Base-by-base conservation (phyloP, 495 filamentous ascomycete species). In the Platismatia glauca region DNA sequence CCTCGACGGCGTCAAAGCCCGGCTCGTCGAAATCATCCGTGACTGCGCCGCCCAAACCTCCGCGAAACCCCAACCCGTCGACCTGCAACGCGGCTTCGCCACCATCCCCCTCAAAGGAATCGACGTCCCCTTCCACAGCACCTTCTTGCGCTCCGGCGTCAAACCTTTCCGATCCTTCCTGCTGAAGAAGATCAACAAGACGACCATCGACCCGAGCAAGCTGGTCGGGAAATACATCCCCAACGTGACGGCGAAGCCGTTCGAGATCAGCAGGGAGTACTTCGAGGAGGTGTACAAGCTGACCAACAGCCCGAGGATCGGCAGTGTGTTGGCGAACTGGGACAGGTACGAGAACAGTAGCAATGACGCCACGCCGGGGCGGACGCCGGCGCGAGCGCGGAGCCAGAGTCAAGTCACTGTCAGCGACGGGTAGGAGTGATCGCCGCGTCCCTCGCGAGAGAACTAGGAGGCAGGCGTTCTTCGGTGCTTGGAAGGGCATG, bases 131-230 rank as follows among this genome's bases (percentile, higher is more conserved):
- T 98, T 98, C 88, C 94, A 98, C 80, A 91, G 87, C 67, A 98
- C 95, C 48, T 98, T 97, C 83, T 78, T 98, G 74, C 87, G 94
- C 24, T 95, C 90, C 27, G 94, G 94, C 68, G 94, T 98, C 74
- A 98, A 98, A 79, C 94, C 94, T 48, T 98, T 98, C 89, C 83
- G 94, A 59, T 89, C 83, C 57, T 97, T 98, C 81, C 76, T 98
- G 69, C 85, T 97, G 64, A 97, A 97, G 89, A 98, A 98, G 82
- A 97, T 98, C 81, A 88, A 97, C 80, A 94, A 95, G 82, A 96
- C 89, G 24, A 93, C 88, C 50, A 97, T 98, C 72, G 94, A 98
- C 70, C 94, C 94, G 20, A 85, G 88, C 77, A 98, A 97, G 78
- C 76, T 98, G 67, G 77, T 98, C 67, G 95, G 94, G 61, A 98